Percentiles rank a stretch among this genome's conserved stretches.
Conservation (phyloP, 805 yeast species). For the Spathaspora girioi region DNA sequence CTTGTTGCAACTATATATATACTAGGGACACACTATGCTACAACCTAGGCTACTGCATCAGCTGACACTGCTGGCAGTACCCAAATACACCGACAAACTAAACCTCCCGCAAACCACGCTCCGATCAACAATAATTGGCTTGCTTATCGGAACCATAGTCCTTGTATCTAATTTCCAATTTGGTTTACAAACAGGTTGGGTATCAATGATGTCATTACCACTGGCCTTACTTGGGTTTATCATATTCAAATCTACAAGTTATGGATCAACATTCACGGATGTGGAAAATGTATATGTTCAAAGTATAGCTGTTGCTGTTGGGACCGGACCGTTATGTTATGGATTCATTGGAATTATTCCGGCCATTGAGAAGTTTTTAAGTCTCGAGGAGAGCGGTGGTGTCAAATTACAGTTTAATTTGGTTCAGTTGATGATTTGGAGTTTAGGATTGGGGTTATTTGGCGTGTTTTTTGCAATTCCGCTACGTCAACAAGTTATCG, state of each 20-base stretch:
- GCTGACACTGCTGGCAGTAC: too few relatives aligned
- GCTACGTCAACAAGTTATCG: constrained; percentile 77
- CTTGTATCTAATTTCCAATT: constrained; percentile 90
- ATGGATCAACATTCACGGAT: constrained; percentile 51
- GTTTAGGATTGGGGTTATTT: constrained; percentile 81
- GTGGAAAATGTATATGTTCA: constrained; percentile 94
- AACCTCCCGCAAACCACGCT: constrained; percentile 63
- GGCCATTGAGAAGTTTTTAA: constrained; percentile 86
- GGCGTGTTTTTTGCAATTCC: constrained; percentile 96
- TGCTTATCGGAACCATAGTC: constrained; percentile 82
- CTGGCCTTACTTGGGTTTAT: constrained; percentile 88
- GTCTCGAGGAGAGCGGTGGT: constrained; percentile 72
- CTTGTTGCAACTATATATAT: too few relatives aligned
- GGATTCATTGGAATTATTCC: constrained; percentile 96
- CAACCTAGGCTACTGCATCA: too few relatives aligned
- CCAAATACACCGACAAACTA: constrained; percentile 37
- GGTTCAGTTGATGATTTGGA: constrained; percentile 71
- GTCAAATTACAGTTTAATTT: constrained; percentile 34
- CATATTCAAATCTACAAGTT: constrained; percentile 61
- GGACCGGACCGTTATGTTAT: constrained; percentile 94
- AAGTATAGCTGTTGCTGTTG: constrained; percentile 93
- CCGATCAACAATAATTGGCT: constrained; percentile 72
- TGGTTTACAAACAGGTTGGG: constrained; percentile 98
- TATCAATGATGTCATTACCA: constrained; percentile 97
- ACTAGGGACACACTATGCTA: background rate